Base-by-base conservation (phyloP, 1,284 basidiomycete genomes). In the Ceratobasidium sp. region DNA sequence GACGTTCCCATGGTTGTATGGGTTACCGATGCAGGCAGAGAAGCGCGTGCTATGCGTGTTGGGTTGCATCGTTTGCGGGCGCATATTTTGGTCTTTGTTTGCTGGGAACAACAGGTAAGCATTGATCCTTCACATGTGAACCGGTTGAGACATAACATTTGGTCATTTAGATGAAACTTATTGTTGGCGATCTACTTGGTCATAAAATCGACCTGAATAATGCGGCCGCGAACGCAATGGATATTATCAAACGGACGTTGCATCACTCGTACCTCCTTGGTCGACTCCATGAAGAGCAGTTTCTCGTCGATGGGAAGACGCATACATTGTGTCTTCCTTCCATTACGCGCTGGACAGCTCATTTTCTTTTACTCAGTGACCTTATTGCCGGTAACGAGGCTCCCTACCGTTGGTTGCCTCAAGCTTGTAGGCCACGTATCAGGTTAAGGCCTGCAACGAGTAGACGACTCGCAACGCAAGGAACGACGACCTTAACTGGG, bases 71-170 rank as follows among this genome's bases (percentile, higher is more conserved):
- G 60, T 20, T 79, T 83, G 62, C 78, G 79, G 66, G 83, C 83
- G 4, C 67, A 75, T 5, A 44, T 86, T 4, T 79, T 86, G n/a
- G 79, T 81, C 0, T 81, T 82, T 44, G 85, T 87, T 80, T 87
- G 85, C 77, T 86, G 83, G 81, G 82, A 83, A 1, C 86, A 87
- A 80, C 86, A 86, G 82, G 85, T 85, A 79, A 57, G 80, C 79
- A 46, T 30, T 44, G 18, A 10, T 23, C 5, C 35, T 18, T 38
- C 14, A 20, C 18, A 14, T 62, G 30, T 33, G 8, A 55, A n/a
- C 10, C n/a, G 7, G 27, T 8, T 55, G 12, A 18, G 14, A 55
- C 54, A n/a, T 30, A 30, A 30, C 27, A 8, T 62, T 12, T n/a
- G 12, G 35, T 16, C 18, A 5, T 14, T 8, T 27, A 70, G 68